A percentile compares a stretch with the other conserved stretches of the same genome.
phyloP scores from a whole-genome alignment of 1,284 basidiomycete genomes.

The Inonotus obliquus region DNA sequence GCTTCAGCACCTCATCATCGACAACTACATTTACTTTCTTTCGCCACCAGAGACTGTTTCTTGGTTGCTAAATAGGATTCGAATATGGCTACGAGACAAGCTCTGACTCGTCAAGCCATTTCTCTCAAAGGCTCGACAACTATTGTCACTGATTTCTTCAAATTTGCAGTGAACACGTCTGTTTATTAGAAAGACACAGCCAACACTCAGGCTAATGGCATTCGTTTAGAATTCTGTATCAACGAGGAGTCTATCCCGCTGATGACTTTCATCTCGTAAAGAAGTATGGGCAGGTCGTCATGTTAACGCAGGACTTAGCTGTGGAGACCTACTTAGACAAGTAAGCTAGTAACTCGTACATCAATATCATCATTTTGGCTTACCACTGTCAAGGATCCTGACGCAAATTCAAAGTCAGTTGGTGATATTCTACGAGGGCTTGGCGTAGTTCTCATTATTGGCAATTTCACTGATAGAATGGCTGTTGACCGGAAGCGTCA shows the following conservation, averaged over 20 bases:
- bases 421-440: background rate
- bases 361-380: background rate
- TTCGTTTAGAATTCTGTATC: constrained; percentile 81
- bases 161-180: constrained; percentile 93
- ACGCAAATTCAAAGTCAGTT: constrained; percentile 83
- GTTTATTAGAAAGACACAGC: constrained; percentile 28
- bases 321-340: constrained; percentile 88
- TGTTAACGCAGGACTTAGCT: constrained; percentile 90
- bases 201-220: constrained; percentile 13
- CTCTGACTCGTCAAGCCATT: constrained; percentile 68
- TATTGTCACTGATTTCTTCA: constrained; percentile 99
- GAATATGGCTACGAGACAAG: constrained; percentile 48
- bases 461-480: constrained; percentile 54
- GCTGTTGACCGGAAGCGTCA: constrained; percentile 88
- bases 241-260: constrained; percentile 94
- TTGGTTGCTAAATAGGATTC: background rate
- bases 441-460: background rate
- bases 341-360: constrained; percentile 36
- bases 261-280: constrained; percentile 99
- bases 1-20: background rate
- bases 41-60: background rate
- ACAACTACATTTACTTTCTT: background rate
- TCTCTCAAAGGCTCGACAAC: constrained; percentile 94
- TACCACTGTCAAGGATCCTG: constrained; percentile 52
- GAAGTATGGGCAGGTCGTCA: constrained; percentile 95